phyloP scores from a whole-genome alignment of 208 protist species.

The Leishmania mexicana region DNA sequence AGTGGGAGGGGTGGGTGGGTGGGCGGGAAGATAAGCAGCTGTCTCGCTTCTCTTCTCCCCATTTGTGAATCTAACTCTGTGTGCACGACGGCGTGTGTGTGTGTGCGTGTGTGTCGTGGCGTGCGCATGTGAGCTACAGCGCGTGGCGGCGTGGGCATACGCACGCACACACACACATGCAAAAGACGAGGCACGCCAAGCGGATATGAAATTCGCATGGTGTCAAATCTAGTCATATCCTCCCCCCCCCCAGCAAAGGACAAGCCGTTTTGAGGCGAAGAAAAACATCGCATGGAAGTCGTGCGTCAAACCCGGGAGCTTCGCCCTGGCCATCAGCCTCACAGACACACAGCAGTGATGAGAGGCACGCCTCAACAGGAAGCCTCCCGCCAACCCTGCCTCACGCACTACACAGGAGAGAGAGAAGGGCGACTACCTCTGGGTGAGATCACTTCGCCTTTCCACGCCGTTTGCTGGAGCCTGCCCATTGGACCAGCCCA shows the following conservation, averaged over 20 bases:
- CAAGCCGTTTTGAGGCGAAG: background rate
- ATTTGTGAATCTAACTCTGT: background rate
- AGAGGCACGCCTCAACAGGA: background rate
- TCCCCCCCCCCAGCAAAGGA: no score
- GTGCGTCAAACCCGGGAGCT: background rate
- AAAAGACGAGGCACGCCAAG: background rate
- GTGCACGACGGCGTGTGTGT: background rate
- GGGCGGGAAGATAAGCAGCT: background rate
- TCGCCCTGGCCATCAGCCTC: background rate
- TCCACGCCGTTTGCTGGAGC: background rate
- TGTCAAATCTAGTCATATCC: background rate
- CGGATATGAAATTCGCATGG: background rate
- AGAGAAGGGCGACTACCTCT: background rate
- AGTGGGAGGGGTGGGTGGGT: background rate
- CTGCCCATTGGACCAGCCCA: slow-evolving; percentile 30
- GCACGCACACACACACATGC: background rate
- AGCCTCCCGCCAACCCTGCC: background rate
- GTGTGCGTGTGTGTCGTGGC: background rate
- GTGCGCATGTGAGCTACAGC: background rate
- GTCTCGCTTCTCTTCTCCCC: background rate
- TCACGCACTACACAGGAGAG: background rate
- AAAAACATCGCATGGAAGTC: background rate
- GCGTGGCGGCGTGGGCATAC: background rate
- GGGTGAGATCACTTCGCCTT: no score
- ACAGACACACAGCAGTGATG: background rate